Base-by-base conservation (phyloP, 2,329 filamentous ascomycete genomes). In the Fusarium sp. region DNA sequence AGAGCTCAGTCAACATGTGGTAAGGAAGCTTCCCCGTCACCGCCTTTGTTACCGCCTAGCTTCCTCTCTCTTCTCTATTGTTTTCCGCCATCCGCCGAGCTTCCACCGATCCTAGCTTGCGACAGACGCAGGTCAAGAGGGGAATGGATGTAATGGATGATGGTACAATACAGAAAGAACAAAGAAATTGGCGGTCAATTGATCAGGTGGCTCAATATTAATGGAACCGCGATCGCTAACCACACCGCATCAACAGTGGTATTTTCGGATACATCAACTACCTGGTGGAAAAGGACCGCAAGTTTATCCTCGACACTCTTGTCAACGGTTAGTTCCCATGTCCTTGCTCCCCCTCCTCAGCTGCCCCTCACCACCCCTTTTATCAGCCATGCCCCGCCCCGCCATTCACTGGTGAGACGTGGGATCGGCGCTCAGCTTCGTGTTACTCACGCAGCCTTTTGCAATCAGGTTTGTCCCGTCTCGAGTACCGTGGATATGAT, bases 221-320 rank as follows among this genome's bases (percentile, higher is more conserved):
- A 71, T 73, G 41, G 33, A 56, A 49, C 19, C 33, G 55, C 30
- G 50, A 35, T 58, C 39, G 70, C 77, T 79, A 70, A 79, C 68
- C 48, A 45, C 66, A 64, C 45, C 40, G 7, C 65, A 66, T 60
- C 63, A 62, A 64, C 71, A 95, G 92, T 90, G 93, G 93, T 82
- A 96, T 96, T 83, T 96, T 98, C 85, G 95, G 95, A 77, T 98
- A 98, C 87, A 93, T 98, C 86, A 98, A 98, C 86, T 98, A 98
- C 84, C 86, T 98, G 80, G 94, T 98, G 80, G 96, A 98, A 88
- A 97, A 97, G 89, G 95, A 98, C 85, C 90, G 96, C 81, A 94
- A 93, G 83, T 96, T 92, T 84, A 97, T 98, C 81, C 87, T 98
- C 79, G 90, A 97, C 80, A 98, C 95, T 68, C 87, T 99, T 74